A percentile compares a stretch with the other conserved stretches of the same genome.
Evolutionary conservation across 768 basidiomycete genomes (phyloP).

Genomic region (Hericium erinaceus): DNA sequence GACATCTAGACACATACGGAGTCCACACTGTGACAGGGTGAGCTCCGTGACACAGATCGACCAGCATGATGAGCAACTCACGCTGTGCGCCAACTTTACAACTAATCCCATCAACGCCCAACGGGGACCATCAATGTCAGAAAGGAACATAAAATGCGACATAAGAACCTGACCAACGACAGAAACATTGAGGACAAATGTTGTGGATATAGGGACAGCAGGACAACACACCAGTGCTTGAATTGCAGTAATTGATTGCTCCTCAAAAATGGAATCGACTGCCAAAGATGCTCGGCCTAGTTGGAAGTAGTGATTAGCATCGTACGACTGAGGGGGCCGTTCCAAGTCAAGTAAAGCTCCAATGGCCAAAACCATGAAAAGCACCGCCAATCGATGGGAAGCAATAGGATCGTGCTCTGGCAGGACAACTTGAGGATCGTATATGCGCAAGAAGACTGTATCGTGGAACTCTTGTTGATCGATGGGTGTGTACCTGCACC

Average conservation of each 20-base stretch:
- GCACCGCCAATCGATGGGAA: conserved; percentile 47
- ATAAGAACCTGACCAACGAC: conserved; percentile 38
- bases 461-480: conserved; percentile 47
- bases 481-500: conserved; percentile 56
- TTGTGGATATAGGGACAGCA: neutral
- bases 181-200: too few relatives aligned
- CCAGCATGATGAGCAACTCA: conserved; percentile 23
- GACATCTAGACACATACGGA: conserved; percentile 35
- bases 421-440: conserved; percentile 31
- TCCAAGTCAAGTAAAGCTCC: conserved; percentile 56
- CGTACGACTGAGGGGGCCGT: conserved; percentile 39
- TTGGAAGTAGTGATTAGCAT: conserved; percentile 53
- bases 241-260: conserved; percentile 52
- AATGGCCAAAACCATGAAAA: conserved; percentile 57
- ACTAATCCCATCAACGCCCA: conserved; percentile 67
- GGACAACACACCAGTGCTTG: conserved; percentile 45
- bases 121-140: conserved; percentile 45
- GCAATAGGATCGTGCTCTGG: conserved; percentile 30
- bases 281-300: conserved; percentile 50
- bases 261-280: conserved; percentile 55
- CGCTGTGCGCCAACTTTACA: conserved; percentile 63
- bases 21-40: conserved; percentile 8
- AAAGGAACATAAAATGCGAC: conserved; percentile 37
- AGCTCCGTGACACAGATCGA: conserved; percentile 13
- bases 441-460: conserved; percentile 42